A percentile compares a stretch with the other conserved stretches of the same genome.
Conservation (phyloP, 163 green algal species). For the Volvox carteri region DNA sequence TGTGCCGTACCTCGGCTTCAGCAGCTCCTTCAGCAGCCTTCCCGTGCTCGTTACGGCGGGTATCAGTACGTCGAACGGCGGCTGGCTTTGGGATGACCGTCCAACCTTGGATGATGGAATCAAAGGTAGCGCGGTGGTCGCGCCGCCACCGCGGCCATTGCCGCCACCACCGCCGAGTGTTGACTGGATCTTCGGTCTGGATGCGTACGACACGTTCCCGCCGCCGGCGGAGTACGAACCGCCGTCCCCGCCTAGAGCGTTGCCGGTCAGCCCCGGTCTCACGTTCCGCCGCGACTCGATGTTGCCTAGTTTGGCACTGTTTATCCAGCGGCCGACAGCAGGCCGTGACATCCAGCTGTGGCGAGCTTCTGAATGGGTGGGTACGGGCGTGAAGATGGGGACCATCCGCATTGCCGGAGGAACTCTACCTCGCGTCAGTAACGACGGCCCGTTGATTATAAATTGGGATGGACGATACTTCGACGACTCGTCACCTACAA, state of each 20-base stretch:
- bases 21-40: neutral
- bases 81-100: constrained; percentile 37
- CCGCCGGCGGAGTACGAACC: neutral
- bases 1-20: constrained; percentile 43
- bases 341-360: constrained; percentile 30
- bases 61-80: neutral
- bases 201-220: neutral
- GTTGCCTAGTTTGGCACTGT: constrained; percentile 24
- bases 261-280: neutral
- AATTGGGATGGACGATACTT: constrained; percentile 43
- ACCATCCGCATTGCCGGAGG: neutral
- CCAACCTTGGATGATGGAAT: neutral
- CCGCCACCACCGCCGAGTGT: neutral
- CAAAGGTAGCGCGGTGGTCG: too few species aligned
- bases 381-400: neutral
- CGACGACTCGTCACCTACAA: neutral
- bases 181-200: neutral
- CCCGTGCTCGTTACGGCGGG: constrained; percentile 23
- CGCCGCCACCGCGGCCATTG: neutral
- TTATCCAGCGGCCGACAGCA: constrained; percentile 28
- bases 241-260: neutral
- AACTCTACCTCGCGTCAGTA: neutral
- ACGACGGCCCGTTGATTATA: constrained; percentile 13
- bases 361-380: neutral
- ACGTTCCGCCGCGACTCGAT: neutral